Evolutionary conservation across 495 filamentous ascomycete genomes (phyloP), one percentile per base, ranked within the genome.

Genomic region (Ramalina peruviana): DNA sequence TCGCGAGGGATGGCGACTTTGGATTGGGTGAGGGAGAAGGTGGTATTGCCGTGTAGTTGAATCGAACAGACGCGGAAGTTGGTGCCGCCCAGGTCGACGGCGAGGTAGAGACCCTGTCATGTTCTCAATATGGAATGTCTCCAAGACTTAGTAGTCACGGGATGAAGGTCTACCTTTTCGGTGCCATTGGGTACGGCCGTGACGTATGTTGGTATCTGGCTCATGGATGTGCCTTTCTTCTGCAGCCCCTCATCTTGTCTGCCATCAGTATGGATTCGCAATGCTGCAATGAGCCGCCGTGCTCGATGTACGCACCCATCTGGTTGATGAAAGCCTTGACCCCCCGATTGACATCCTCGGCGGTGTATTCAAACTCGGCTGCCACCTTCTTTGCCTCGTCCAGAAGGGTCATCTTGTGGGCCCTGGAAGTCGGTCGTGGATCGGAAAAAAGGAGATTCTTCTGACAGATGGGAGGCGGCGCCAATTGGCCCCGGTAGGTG

Each of bases 31-130:
- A 97, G 77, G 60, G 78, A 82, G 73, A 95, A 97, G 33, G 86
- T 97, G 50, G 78, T 84, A 65, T 97, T 85, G 56, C 92, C 92
- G 59, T 93, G 85, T 36, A 98, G 70, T 48, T 88, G 73, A 58
- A 98, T 82, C 6, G 88, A 94, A 69, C 92, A 98, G 57, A 98
- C 93, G 53, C 92, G 84, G 68, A 97, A 95, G 65, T 98, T 98
- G 53, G 92, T 98, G 56, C 92, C 92, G 44, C 92, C 92, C 16
- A 98, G 77, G 57, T 98, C 92, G 40, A 98, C 92, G 19, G 93
- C 92, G 65, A 98, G 78, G 65, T 94, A 97, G 16, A 96, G 70
- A 23, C 92, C 92, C 88, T 94, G 55, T 25, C 21, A 16, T 4
- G 3, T 25, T 4, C 10, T 54, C 41, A 52, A 25, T 39, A 12